Conservation (phyloP, 208 protist species). For the Trypanosoma brucei region DNA sequence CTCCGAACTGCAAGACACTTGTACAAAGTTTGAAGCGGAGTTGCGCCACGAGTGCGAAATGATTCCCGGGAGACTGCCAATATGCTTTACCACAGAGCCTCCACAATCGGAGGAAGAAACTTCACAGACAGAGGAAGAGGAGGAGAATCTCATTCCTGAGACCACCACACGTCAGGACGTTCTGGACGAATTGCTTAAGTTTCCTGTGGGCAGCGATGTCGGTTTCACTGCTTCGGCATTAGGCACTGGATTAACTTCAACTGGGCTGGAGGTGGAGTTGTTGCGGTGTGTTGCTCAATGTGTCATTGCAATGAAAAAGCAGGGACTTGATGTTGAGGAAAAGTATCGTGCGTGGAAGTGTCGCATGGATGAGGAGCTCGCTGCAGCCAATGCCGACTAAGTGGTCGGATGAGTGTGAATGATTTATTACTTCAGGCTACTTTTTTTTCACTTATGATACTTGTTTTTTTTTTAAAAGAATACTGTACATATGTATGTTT, state of each 20-base stretch:
- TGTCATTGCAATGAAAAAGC: background rate
- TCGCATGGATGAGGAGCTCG: slow-evolving; percentile 12
- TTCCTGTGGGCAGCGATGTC: background rate
- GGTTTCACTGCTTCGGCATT: no score
- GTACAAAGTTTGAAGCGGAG: background rate
- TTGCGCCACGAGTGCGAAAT: slow-evolving; percentile 14
- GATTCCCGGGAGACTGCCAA: background rate
- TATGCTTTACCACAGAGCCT: background rate
- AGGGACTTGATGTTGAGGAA: slow-evolving; percentile 2
- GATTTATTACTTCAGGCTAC: background rate
- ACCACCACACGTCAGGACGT: background rate
- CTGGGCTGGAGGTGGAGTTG: slow-evolving; percentile 6
- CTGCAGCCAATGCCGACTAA: slow-evolving; percentile 4
- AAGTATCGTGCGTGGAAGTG: slow-evolving; percentile 9
- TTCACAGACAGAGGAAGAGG: background rate
- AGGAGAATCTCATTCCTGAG: background rate
- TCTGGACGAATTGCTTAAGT: slow-evolving; percentile 10
- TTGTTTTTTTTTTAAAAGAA: no score
- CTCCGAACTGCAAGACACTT: background rate
- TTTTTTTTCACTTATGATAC: slow-evolving; percentile 2
- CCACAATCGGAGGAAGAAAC: background rate
- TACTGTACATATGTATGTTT: no score
- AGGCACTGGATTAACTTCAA: background rate
- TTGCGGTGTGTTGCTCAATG: slow-evolving; percentile 4
- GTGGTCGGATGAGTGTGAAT: background rate